Conservation (phyloP, 345 rosid species). For the Salix viminalis region DNA sequence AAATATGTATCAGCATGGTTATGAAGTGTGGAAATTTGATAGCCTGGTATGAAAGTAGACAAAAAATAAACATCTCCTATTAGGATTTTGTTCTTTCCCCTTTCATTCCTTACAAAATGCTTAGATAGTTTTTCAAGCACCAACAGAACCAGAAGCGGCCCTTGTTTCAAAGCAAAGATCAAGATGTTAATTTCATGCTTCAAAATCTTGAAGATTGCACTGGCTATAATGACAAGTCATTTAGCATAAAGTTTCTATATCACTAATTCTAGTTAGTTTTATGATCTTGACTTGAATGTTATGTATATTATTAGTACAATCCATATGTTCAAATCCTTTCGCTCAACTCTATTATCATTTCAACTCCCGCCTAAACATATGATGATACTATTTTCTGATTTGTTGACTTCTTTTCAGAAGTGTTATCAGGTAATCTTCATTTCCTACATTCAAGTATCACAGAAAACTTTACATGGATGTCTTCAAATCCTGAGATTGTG, state of each 20-base stretch:
- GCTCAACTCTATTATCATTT: background rate
- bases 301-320: background rate
- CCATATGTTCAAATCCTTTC: background rate
- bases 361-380: background rate
- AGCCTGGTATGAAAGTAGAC: background rate
- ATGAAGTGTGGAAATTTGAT: background rate
- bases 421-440: background rate
- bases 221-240: background rate
- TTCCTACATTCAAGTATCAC: background rate
- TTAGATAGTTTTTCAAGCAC: background rate
- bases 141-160: no score
- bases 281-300: constrained; percentile 1
- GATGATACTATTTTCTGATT: background rate
- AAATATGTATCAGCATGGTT: constrained; percentile 5
- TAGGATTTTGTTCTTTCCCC: background rate
- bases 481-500: background rate
- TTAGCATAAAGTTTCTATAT: background rate
- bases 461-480: background rate
- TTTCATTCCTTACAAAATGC: background rate
- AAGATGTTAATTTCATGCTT: background rate
- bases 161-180: no score
- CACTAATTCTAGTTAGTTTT: background rate
- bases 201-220: background rate
- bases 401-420: background rate
- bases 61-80: background rate